Percentiles rank a stretch among this genome's conserved stretches.
phyloP scores from a whole-genome alignment of 805 yeast genomes.

The Komagataella kurtzmanii region DNA sequence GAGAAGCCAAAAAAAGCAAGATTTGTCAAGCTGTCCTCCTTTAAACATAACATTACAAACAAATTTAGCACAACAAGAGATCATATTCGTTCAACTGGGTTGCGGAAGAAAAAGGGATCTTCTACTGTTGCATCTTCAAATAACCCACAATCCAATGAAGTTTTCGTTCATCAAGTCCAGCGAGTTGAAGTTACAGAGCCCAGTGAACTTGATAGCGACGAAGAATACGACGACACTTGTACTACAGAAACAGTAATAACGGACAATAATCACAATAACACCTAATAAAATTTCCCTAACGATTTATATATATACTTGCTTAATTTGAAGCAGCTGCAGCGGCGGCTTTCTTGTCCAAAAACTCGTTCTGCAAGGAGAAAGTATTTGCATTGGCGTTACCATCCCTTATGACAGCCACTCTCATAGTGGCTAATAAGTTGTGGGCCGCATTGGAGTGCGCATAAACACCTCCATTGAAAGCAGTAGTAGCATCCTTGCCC shows the following conservation, averaged over 20 bases:
- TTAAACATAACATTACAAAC: background rate
- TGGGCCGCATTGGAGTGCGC: conserved; percentile 89
- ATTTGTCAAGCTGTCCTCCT: background rate
- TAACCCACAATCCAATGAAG: background rate
- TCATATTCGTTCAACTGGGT: background rate
- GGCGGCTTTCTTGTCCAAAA: conserved; percentile 3
- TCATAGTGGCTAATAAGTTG: conserved; percentile 74
- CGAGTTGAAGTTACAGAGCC: background rate
- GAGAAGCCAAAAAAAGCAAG: background rate
- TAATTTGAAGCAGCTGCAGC: background rate
- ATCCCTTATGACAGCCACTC: conserved; percentile 69
- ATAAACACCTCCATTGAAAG: conserved; percentile 91
- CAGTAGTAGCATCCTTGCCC: conserved; percentile 90
- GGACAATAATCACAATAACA: background rate
- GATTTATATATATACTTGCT: background rate
- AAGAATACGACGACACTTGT: background rate
- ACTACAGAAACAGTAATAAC: background rate
- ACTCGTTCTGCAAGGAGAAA: conserved; percentile 28
- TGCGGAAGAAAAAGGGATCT: background rate
- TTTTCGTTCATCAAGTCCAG: background rate
- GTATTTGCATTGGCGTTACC: conserved; percentile 45
- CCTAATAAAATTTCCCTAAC: background rate
- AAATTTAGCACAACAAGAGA: background rate
- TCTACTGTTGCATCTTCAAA: background rate
- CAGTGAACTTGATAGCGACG: background rate